Evolutionary conservation across 2,329 filamentous ascomycete genomes (phyloP), one percentile per base, ranked within the genome.

Genomic region (Claviceps sp.): DNA sequence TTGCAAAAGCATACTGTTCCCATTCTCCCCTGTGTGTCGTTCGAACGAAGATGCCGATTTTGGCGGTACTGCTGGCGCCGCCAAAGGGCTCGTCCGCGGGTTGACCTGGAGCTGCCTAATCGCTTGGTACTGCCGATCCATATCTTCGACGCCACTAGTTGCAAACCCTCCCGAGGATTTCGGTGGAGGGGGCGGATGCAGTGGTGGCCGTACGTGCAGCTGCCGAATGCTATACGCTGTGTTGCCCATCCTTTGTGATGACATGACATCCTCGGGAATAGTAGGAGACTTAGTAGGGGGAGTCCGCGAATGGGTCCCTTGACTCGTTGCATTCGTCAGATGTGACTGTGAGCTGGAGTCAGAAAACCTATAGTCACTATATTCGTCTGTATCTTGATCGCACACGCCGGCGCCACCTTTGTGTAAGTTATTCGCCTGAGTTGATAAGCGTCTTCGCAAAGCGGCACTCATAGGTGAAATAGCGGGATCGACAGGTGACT

Each of bases 401-500:
- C 48, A 48, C 3, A 50, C 37, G 9, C 48, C 49, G 7, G 49
- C 47, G 8, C 48, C 48, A 48, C 53, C 54, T 22, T 48, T 44
- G 30, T 41, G 49, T 3, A 51, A 36, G 37, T 48, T 48, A 38
- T 49, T 42, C 5, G 49, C 34, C 18, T 13, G 6, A 1, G 8
- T 18, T 24, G 46, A 34, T 49, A 36, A 20, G 48, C 37, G 36
- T 37, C 47, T 20, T 16, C 34, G 24, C 30, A 38, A 40, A 34
- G 24, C 51, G 8, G 40, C 46, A 22, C 41, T 48, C 18, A 52
- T 36, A 2, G 54, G 57, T 30, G 52, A 55, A 24, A 58, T 53
- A 20, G 51, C 41, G 2, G 57, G 54, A 49, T 58, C 55, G 26
- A 56, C 49, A 37, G 51, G 58, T 6, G 54, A 60, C 48, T 54